A percentile compares a stretch with the other conserved stretches of the same genome.
Conservation (phyloP, 2,329 filamentous ascomycete species). For the Alternaria atra region DNA sequence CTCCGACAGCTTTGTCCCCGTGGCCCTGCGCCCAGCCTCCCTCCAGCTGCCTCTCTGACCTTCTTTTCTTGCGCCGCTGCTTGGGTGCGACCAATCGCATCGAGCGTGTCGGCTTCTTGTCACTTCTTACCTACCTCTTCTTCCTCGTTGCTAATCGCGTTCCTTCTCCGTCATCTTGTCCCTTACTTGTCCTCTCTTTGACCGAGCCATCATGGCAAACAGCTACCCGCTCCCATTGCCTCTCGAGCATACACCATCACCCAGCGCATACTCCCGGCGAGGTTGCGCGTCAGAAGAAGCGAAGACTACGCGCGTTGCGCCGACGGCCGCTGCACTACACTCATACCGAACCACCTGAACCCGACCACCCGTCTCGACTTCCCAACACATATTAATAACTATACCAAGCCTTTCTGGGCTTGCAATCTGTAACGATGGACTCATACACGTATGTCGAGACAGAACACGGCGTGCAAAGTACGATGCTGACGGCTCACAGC, state of each 20-base stretch:
- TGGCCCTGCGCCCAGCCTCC: slow-evolving; percentile 41
- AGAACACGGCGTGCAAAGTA: background rate
- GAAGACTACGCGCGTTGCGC: slow-evolving; percentile 21
- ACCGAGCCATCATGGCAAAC: slow-evolving; percentile 55
- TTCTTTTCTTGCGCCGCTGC: slow-evolving; percentile 45
- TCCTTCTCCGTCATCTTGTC: slow-evolving; percentile 38
- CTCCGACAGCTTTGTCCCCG: slow-evolving; percentile 45
- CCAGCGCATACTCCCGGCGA: slow-evolving; percentile 37
- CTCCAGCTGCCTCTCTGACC: slow-evolving; percentile 40
- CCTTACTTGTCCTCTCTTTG: slow-evolving; percentile 50
- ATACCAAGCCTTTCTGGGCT: background rate
- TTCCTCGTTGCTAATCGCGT: slow-evolving; percentile 39
- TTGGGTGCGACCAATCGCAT: slow-evolving; percentile 45
- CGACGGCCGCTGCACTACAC: slow-evolving; percentile 29
- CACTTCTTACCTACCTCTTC: slow-evolving; percentile 24
- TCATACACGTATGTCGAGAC: slow-evolving; percentile 47
- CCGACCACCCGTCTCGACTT: slow-evolving; percentile 10
- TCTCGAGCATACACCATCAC: slow-evolving; percentile 32
- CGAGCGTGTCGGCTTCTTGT: slow-evolving; percentile 42
- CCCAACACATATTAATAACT: background rate
- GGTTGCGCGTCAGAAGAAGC: slow-evolving; percentile 29
- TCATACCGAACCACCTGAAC: slow-evolving; percentile 22
- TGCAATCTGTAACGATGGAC: slow-evolving; percentile 40
- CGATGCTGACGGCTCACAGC: slow-evolving; percentile 28
- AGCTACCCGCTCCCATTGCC: slow-evolving; percentile 48